Conservation (phyloP, 164 flowering plant species). For the Vitis riparia region DNA sequence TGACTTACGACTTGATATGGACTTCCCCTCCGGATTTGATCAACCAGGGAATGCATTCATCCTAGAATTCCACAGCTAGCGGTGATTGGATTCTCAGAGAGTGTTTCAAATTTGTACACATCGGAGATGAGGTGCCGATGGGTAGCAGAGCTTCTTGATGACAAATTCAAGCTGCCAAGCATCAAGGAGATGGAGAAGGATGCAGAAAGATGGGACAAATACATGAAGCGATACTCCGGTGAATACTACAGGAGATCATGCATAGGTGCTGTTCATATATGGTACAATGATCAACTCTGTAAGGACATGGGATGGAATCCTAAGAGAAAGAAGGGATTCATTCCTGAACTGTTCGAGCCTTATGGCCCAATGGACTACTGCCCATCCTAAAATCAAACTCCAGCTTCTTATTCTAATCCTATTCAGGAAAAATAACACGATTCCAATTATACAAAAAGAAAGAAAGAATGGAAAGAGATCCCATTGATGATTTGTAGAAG, state of each 20-base stretch:
- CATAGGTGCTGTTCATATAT: conserved; percentile 11
- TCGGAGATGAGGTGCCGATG: conserved; percentile 15
- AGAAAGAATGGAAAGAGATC: no score
- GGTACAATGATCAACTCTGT: conserved; percentile 34
- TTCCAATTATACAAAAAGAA: no score
- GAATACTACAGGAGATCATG: conserved; percentile 16
- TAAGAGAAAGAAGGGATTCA: conserved; percentile 21
- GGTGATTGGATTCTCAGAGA: conserved; percentile 9
- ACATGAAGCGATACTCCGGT: conserved; percentile 6
- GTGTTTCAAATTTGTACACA: neutral
- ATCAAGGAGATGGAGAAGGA: conserved; percentile 32
- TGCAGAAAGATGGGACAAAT: conserved; percentile 12
- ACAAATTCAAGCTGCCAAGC: conserved; percentile 1
- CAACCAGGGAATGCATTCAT: conserved; percentile 13
- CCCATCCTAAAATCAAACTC: no score
- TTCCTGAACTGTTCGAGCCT: conserved; percentile 17
- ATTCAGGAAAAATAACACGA: no score
- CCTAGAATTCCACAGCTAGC: conserved; percentile 19
- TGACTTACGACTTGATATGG: neutral
- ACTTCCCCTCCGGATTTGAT: neutral
- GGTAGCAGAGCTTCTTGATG: conserved; percentile 11
- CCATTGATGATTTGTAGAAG: no score
- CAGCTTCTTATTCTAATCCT: no score
- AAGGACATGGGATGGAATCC: conserved; percentile 26
- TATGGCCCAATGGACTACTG: conserved; percentile 23